Evolutionary conservation across 441 rosid species (phyloP).

Genomic region (Codiaeum variegatum): DNA sequence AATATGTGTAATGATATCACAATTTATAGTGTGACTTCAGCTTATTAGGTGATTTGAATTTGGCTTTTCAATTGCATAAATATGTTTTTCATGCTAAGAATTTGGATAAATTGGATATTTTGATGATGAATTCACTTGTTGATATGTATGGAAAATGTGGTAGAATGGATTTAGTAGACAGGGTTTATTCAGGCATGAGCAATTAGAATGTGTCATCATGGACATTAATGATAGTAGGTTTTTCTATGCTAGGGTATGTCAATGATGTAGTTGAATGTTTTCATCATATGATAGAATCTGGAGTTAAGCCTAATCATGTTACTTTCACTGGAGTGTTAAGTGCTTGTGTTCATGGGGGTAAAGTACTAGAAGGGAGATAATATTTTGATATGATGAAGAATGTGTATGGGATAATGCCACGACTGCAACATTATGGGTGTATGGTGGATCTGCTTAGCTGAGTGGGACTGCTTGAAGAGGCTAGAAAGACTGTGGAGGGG

Average conservation of each 20-base stretch:
- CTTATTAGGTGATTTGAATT: conserved; percentile 64
- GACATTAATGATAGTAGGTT: conserved; percentile 78
- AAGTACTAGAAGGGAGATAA: conserved; percentile 54
- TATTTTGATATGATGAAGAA: conserved; percentile 58
- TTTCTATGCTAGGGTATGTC: conserved; percentile 54
- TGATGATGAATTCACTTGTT: conserved; percentile 70
- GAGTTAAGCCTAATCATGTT: conserved; percentile 59
- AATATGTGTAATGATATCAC: no score
- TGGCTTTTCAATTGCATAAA: conserved; percentile 72
- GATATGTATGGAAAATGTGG: conserved; percentile 87
- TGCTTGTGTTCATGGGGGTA: conserved; percentile 87
- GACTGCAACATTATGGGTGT: conserved; percentile 68
- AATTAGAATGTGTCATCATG: conserved; percentile 64
- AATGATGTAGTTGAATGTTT: conserved; percentile 57
- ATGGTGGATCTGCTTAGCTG: conserved; percentile 71
- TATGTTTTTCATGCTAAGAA: conserved; percentile 52
- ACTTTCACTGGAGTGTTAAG: conserved; percentile 70
- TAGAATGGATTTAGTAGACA: conserved; percentile 63
- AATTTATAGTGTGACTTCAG: conserved; percentile 60
- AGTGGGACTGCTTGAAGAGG: conserved; percentile 63
- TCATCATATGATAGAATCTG: conserved; percentile 43
- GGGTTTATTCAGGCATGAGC: conserved; percentile 45
- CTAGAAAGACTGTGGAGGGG: conserved; percentile 55
- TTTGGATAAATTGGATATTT: conserved; percentile 38
- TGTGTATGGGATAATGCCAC: conserved; percentile 43